phyloP scores from a whole-genome alignment of 2,329 filamentous ascomycete genomes.

The Penicillium hesseltinei region DNA sequence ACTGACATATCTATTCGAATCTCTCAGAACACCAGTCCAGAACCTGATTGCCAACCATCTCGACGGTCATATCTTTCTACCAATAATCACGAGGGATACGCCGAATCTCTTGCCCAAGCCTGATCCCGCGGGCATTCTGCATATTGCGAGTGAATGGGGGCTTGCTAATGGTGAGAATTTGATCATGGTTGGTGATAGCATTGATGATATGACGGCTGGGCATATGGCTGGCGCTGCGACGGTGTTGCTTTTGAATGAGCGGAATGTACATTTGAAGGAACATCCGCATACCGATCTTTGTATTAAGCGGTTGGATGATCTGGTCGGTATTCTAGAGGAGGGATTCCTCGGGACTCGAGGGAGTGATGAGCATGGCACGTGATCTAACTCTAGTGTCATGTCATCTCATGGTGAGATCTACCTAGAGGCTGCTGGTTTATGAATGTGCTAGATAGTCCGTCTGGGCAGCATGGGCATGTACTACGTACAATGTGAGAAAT shows the following conservation, averaged over 20 bases:
- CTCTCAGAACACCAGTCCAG: conserved; percentile 40
- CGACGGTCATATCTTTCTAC: conserved; percentile 64
- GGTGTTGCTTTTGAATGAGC: conserved; percentile 81
- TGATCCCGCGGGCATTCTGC: conserved; percentile 79
- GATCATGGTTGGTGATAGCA: conserved; percentile 64
- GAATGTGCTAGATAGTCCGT: background rate
- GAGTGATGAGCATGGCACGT: conserved; percentile 17
- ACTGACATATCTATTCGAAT: background rate
- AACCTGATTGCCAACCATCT: conserved; percentile 68
- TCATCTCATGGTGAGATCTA: background rate
- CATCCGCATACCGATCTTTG: conserved; percentile 77
- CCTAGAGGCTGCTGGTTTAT: background rate
- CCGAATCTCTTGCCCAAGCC: conserved; percentile 70
- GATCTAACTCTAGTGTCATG: background rate
- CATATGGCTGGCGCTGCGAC: conserved; percentile 81
- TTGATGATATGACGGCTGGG: conserved; percentile 92
- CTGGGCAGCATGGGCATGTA: background rate
- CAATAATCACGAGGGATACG: conserved; percentile 80
- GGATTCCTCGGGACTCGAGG: conserved; percentile 62
- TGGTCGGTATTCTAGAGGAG: conserved; percentile 70
- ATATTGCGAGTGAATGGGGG: conserved; percentile 77
- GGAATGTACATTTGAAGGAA: conserved; percentile 66
- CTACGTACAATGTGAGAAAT: background rate
- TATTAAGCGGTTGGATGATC: conserved; percentile 69
- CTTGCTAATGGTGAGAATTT: conserved; percentile 50